phyloP scores from a whole-genome alignment of 2,329 filamentous ascomycete genomes.

The Beauveria brongniartii region DNA sequence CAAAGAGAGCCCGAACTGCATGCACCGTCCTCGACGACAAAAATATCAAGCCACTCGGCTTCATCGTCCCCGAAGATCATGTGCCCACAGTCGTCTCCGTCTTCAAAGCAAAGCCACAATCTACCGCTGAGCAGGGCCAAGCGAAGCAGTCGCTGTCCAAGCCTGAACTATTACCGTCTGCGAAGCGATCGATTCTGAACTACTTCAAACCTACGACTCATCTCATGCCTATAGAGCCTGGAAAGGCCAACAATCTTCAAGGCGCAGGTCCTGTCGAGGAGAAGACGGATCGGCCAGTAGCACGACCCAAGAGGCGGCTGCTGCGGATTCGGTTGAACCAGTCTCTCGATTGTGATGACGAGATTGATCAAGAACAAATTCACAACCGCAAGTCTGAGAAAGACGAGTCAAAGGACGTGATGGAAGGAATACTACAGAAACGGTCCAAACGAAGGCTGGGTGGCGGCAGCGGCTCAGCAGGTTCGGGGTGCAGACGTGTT shows the following conservation, averaged over 20 bases:
- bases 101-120: background rate
- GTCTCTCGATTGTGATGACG: conserved; percentile 4
- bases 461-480: background rate
- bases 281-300: background rate
- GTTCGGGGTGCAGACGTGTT: background rate
- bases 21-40: background rate
- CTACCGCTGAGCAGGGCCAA: background rate
- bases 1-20: conserved; percentile 17
- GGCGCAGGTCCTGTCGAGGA: background rate
- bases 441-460: background rate
- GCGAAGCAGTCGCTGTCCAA: background rate
- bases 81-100: background rate
- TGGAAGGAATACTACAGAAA: background rate
- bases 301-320: conserved; percentile 17
- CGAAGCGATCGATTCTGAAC: conserved; percentile 30
- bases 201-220: conserved; percentile 30
- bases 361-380: background rate
- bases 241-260: background rate
- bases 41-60: conserved; percentile 3
- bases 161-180: background rate
- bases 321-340: conserved; percentile 21
- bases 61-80: background rate
- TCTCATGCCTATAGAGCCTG: background rate
- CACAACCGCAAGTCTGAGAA: background rate
- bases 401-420: background rate